Evolutionary conservation across 139 green algal species (phyloP), one percentile per base, ranked within the genome.

Genomic region (Chlamydomonas sphaeroides): DNA sequence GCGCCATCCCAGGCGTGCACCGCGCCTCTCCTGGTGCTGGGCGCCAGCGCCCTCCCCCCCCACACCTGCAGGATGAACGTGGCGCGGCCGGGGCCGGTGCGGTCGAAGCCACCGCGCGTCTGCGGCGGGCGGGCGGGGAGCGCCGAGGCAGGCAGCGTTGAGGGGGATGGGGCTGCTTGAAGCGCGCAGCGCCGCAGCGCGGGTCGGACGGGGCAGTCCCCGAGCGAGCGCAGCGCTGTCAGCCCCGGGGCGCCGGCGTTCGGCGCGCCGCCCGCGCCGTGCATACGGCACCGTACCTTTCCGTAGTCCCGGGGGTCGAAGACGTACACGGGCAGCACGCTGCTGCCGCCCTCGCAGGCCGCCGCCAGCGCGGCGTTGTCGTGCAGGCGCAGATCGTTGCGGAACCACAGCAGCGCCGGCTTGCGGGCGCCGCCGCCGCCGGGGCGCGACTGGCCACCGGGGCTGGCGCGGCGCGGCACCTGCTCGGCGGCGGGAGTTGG

Each of bases 291-390:
- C 30, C 80, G 30, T 71, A 85, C 87, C 77, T 89, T 92, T 32
- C 85, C 72, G 70, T 93, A 94, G 53, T 95, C 91, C 0, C 91
- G 82, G 0, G 91, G 91, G 87, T 95, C 91, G 63, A 95, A 95
- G 61, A 85, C 81, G 77, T 88, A 95, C 42, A 94, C 85, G 3
- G 87, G 89, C 77, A 94, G 53, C 5, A 95, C 62, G 36, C 77
- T 84, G 38, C 61, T 77, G 41, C 69, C 45, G 33, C 80, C 68
- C 15, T 61, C 23, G 39, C 48, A 67, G 15, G 91, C 91, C 5
- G 36, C 39, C 36, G 62, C 67, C 48, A 95, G 85, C 0, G 91
- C 78, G 51, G 89, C 87, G 67, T 95, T 87, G 78, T 95, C 91
- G 65, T 94, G 90, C 68, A 93, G 74, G 33, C 91, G 89, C 76